Evolutionary conservation across 768 basidiomycete species (phyloP), one percentile per base, ranked within the genome.

Genomic region (Hericium rajendrae): DNA sequence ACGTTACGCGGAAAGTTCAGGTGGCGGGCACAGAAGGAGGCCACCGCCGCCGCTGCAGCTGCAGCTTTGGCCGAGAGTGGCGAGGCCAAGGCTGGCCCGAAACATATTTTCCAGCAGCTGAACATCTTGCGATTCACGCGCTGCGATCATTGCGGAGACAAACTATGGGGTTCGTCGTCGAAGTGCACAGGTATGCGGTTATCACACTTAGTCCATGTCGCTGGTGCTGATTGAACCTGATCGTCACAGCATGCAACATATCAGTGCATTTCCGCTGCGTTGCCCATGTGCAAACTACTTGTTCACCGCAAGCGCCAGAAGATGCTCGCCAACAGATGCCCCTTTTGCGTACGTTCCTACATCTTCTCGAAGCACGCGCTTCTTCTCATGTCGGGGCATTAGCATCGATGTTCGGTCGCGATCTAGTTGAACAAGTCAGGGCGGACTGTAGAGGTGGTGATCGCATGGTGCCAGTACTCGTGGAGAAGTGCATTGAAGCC

Each of bases 81-180:
- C 41, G 67, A 60, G 49, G 56, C 59, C 57, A 58, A 62, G 51
- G 61, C 64, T 57, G 52, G 58, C 61, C 68, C 18, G 70, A 85
- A 89, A 57, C 97, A 99, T 69, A 80, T 78, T 60, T 98, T 98
- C 78, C 89, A 92, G 66, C 92, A 89, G 61, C 75, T 91, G 61
- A 95, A 85, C 64, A 82, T 94, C 28, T 74, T 98, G 57, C 82
- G 94, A 39, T 89, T 97, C 57, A 86, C 91, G 28, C 81, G 91
- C 43, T 99, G 97, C 67, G 97, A 98, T 65, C 87, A 94, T 55
- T 99, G 97, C 67, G 86, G 85, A 38, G 97, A 98, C 68, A 99
- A 98, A 76, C 85, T 98, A 85, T 99, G 94, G 94, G 95, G 95
- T 6, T 83, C 94, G n/a, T 93, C 94, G 67, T 77, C 91, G 54